Evolutionary conservation across 345 rosid genomes (phyloP), one percentile per base, ranked within the genome.

Genomic region (Eucalyptus paniculata): DNA sequence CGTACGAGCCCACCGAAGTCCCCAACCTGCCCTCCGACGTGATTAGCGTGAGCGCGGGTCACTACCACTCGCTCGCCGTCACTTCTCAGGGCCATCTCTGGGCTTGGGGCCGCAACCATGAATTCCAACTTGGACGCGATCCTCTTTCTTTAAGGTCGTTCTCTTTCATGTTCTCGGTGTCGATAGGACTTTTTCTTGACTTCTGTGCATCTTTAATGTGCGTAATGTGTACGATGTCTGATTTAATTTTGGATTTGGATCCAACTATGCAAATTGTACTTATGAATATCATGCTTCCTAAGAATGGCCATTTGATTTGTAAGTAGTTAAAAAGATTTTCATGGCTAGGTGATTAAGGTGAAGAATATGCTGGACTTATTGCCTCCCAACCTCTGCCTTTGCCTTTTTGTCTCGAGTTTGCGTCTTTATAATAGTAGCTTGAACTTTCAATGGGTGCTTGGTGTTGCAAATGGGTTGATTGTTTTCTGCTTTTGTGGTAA

Each of bases 81-180:
- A 95, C 97, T 87, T 95, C 94, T 77, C 88, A 53, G 34, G 99
- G 99, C 54, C 92, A 92, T 47, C 90, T 97, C 89, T 98, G 98
- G 99, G 92, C 95, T 44, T 97, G 99, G 99, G 99, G 99, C 87
- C 97, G 99, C 53, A 94, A 97, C 92, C 89, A 92, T 19, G 99
- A 98, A 90, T 94, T 90, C 44, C 98, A 98, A 92, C 96, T 96
- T 67, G 99, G 99, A 89, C 96, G 96, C 49, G 91, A 91, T 88
- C 50, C 87, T 56, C 88, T 90, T 86, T 89, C 91, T 18, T 77
- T 86, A 92, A 95, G 96, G 95, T 56, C 86, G 32, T 47, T 88
- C 67, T 82, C 50, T 21, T 40, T 80, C 62, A 7, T 28, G 77
- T 62, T 28, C 16, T 77, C 47, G 30, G 17, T 17, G 26, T 77